Evolutionary conservation across 2,329 filamentous ascomycete genomes (phyloP), one percentile per base, ranked within the genome.

Genomic region (Beauveria brongniartii): DNA sequence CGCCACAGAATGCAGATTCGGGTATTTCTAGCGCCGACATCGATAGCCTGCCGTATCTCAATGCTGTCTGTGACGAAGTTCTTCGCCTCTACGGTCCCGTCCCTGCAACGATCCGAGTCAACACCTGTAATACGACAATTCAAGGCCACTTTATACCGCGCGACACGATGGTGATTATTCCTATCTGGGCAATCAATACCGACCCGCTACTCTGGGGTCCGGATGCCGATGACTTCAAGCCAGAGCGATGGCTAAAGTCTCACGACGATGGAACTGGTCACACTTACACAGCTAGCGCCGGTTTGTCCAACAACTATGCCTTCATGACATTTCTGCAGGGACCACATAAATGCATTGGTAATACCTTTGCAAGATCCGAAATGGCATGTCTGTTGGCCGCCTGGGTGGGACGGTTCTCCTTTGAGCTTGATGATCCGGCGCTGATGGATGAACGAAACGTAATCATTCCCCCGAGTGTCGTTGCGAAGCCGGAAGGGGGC

Each of bases 311-410:
- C 65, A 93, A 93, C 72, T 96, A 88, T 70, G 83, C 87, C 1
- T 87, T 89, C 67, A 71, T 93, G 74, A 92, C 90, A 0, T 96
- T 96, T 74, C 72, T 96, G 61, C 91, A 96, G 70, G 92, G 92
- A 0, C 91, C 92, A 2, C 78, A 92, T 58, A 89, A 87, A 69
- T 96, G 92, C 70, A 96, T 96, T 66, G 92, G 92, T 0, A 82
- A 87, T 72, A 80, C 79, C 2, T 96, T 96, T 74, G 89, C 92
- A 0, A 88, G 85, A 70, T 85, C 88, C 0, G 93, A 97, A 77
- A 89, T 96, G 73, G 91, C 90, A 7, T 93, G 89, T 69, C 74
- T 97, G 64, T 70, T 97, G 53, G 92, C 91, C 22, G 81, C 84
- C 10, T 85, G 89, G 80, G 81, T 93, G 3, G 91, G 91, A 1